A percentile compares a stretch with the other conserved stretches of the same genome.
Conservation (phyloP, 805 yeast species). For the Ascoidea rubescens region DNA sequence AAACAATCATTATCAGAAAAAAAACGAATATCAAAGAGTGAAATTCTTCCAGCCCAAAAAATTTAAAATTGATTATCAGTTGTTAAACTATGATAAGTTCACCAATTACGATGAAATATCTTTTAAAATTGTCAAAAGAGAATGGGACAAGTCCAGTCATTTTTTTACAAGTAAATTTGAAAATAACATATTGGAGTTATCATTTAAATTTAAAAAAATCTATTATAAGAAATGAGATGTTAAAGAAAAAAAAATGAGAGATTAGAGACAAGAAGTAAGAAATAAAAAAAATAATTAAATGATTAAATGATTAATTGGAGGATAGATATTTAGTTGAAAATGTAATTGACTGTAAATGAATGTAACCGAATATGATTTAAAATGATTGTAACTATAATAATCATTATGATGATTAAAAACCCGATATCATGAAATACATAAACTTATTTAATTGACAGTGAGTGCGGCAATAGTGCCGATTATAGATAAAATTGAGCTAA, state of each 20-base stretch:
- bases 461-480: background rate
- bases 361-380: no score
- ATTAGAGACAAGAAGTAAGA: no score
- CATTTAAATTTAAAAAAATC: background rate
- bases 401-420: no score
- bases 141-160: background rate
- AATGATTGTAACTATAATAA: no score
- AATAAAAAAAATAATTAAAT: no score
- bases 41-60: slow-evolving; percentile 5
- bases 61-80: no score
- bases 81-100: no score
- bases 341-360: background rate
- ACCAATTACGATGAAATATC: background rate
- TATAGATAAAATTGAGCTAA: background rate
- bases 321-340: background rate
- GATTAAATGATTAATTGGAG: background rate
- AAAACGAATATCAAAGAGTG: slow-evolving; percentile 12
- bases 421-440: no score
- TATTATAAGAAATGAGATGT: no score
- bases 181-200: background rate
- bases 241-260: no score
- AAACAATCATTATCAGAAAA: slow-evolving; percentile 25
- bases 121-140: background rate
- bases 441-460: background rate
- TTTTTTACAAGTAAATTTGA: background rate